Conservation (phyloP, 257 asterid genomes). For the Solanum corneliomulleri region DNA sequence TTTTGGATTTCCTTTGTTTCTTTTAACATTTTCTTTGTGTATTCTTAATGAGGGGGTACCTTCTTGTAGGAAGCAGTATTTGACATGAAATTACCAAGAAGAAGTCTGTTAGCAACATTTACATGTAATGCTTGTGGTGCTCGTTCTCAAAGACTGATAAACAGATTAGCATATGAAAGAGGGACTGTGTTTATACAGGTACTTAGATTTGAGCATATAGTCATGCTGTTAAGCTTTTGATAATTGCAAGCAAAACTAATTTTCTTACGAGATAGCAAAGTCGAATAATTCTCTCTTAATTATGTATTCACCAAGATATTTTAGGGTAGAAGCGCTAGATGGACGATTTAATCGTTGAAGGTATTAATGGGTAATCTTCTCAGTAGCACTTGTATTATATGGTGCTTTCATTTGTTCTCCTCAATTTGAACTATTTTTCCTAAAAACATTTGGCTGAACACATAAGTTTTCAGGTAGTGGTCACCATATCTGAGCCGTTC, state of each 20-base stretch:
- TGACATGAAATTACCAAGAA: slow-evolving; percentile 75
- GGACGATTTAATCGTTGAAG: background rate
- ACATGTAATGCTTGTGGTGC: slow-evolving; percentile 70
- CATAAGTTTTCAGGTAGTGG: background rate
- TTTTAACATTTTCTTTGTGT: background rate
- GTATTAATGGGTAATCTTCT: background rate
- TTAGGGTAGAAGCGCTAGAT: background rate
- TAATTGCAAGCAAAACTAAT: background rate
- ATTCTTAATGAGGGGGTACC: background rate
- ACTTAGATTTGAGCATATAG: background rate
- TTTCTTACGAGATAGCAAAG: background rate
- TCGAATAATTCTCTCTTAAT: background rate
- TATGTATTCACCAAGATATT: background rate
- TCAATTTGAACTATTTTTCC: background rate
- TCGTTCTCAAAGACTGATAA: slow-evolving; percentile 59
- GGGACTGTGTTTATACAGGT: slow-evolving; percentile 94
- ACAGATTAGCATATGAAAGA: slow-evolving; percentile 86
- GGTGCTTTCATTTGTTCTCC: background rate
- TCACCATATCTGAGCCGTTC: background rate
- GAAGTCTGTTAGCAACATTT: slow-evolving; percentile 66
- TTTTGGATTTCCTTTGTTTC: background rate
- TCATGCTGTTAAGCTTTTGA: background rate
- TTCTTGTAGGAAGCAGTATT: slow-evolving; percentile 45
- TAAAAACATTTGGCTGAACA: background rate
- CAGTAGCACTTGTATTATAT: background rate